phyloP scores from a whole-genome alignment of 2,329 filamentous ascomycete genomes.

The Hypomyces rosellus region DNA sequence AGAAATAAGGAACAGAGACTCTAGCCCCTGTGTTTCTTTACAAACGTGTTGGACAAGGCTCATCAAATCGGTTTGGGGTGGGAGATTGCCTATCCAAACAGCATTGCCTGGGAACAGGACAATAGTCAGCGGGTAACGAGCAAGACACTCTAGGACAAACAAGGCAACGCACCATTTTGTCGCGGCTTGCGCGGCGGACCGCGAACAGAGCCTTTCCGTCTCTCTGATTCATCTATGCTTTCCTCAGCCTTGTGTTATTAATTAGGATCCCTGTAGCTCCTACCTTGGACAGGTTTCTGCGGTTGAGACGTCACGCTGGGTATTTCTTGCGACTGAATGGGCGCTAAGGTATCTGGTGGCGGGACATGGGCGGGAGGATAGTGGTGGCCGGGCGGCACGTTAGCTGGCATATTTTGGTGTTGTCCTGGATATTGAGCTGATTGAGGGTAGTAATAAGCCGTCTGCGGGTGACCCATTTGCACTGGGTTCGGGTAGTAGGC shows the following conservation, averaged over 20 bases:
- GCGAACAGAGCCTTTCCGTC: conserved; percentile 20
- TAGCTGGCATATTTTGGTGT: conserved; percentile 24
- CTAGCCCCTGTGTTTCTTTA: conserved; percentile 67
- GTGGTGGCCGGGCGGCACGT: conserved; percentile 30
- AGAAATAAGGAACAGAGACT: conserved; percentile 88
- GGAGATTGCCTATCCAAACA: conserved; percentile 92
- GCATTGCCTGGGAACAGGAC: conserved; percentile 58
- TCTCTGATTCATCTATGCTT: background rate
- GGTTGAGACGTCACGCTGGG: background rate
- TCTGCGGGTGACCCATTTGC: conserved; percentile 36
- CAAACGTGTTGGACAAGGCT: conserved; percentile 89
- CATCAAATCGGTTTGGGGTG: conserved; percentile 73
- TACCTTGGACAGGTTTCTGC: background rate
- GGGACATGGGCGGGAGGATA: conserved; percentile 24
- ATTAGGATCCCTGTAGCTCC: no score
- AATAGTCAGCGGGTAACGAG: background rate
- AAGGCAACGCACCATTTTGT: conserved; percentile 49
- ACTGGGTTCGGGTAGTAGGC: conserved; percentile 39
- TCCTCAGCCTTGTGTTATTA: background rate
- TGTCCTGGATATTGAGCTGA: conserved; percentile 31
- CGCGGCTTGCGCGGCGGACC: conserved; percentile 38
- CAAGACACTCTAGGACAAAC: background rate
- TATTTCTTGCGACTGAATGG: conserved; percentile 11
- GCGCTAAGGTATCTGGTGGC: conserved; percentile 21
- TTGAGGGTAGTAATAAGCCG: conserved; percentile 40